Evolutionary conservation across 805 yeast genomes (phyloP).

Genomic region (Candida boidinii): DNA sequence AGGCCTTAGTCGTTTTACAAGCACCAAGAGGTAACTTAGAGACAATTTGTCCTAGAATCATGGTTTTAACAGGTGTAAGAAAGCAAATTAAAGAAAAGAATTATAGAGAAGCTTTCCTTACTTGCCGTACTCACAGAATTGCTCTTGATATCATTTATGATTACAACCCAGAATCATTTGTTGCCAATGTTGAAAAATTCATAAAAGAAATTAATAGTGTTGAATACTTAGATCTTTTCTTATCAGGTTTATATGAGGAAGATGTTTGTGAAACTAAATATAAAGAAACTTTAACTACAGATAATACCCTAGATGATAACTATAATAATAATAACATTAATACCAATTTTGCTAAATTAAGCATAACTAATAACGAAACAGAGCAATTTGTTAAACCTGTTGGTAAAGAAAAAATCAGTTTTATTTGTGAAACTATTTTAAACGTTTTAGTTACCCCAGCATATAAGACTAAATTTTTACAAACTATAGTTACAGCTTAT

Average conservation of each 20-base stretch:
- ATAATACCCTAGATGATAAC: conserved; percentile 12
- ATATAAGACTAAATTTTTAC: conserved; percentile 52
- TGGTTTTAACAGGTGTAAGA: conserved; percentile 82
- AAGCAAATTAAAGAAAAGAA: conserved; percentile 46
- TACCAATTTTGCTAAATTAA: not conserved
- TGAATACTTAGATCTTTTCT: conserved; percentile 77
- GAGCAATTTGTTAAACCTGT: conserved; percentile 7
- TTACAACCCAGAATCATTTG: conserved; percentile 66
- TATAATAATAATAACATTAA: conserved; percentile 1
- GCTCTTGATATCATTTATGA: conserved; percentile 87
- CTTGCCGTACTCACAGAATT: conserved; percentile 86
- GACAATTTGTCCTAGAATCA: conserved; percentile 85
- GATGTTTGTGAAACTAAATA: conserved; percentile 80
- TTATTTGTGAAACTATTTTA: conserved; percentile 65
- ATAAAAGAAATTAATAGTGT: conserved; percentile 61
- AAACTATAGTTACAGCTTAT: conserved; percentile 80
- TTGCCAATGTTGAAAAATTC: conserved; percentile 53
- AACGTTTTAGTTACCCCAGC: conserved; percentile 42
- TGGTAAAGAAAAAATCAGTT: conserved; percentile 49
- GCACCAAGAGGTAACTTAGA: conserved; percentile 96
- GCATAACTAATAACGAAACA: not conserved
- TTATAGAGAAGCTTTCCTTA: conserved; percentile 66
- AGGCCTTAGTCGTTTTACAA: conserved; percentile 75
- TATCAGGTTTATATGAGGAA: conserved; percentile 79
- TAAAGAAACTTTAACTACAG: conserved; percentile 48